A percentile compares a stretch with the other conserved stretches of the same genome.
Evolutionary conservation across 306 rosid species (phyloP).

Genomic region (Boehmeria nivea): DNA sequence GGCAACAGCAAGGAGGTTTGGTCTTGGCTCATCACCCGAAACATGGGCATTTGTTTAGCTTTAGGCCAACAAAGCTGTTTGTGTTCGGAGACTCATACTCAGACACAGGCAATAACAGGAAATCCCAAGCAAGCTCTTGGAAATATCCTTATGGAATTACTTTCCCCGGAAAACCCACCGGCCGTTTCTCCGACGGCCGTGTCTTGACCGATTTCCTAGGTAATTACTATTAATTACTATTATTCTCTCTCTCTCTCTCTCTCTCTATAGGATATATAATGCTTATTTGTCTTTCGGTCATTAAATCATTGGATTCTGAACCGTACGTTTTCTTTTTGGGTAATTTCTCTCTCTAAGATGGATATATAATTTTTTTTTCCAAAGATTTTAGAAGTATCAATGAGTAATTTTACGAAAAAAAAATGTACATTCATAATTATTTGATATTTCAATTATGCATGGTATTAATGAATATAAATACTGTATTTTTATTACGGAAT

Average conservation of each 20-base stretch:
- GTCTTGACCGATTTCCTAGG: constrained; percentile 49
- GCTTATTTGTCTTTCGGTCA: background rate
- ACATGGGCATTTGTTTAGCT: constrained; percentile 6
- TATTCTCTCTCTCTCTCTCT: background rate
- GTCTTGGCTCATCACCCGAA: constrained; percentile 2
- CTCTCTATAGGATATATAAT: background rate
- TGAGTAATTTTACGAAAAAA: too few species aligned
- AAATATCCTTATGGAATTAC: constrained; percentile 47
- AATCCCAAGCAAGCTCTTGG: constrained; percentile 36
- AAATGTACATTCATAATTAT: too few species aligned
- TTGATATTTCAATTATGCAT: too few species aligned
- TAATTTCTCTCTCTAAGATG: too few species aligned
- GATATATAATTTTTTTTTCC: too few species aligned
- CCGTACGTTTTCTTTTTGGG: too few species aligned
- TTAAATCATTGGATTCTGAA: too few species aligned
- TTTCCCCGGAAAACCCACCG: constrained; percentile 53
- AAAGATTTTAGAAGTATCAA: too few species aligned
- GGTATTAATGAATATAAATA: too few species aligned
- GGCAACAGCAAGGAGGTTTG: background rate
- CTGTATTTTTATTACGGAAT: too few species aligned
- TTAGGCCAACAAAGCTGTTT: constrained; percentile 33
- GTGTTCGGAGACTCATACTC: constrained; percentile 51
- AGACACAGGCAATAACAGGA: constrained; percentile 45
- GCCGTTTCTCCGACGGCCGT: constrained; percentile 53
- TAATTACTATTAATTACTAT: background rate